Base-by-base conservation (phyloP, 257 asterid species). In the Primulina tabacum region DNA sequence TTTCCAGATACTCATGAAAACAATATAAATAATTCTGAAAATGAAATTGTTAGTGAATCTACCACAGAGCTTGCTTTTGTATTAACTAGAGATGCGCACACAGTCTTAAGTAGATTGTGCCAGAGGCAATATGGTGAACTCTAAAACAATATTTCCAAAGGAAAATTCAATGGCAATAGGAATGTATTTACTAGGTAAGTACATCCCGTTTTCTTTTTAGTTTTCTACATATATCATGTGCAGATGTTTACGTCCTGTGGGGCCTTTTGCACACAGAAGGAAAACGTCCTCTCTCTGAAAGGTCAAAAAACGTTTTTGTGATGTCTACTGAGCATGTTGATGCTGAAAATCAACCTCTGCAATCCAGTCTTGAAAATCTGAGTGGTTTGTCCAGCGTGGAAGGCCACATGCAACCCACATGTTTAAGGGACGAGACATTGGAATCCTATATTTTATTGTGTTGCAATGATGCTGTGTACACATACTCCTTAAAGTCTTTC, bases 111-210 rank as follows among this genome's bases (percentile, higher is more conserved):
- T 94, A 75, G 96, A 88, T 68, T 34, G 79, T 83, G 63, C 81
- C 81, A 75, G 80, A 0, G 92, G 97, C 68, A 80, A 85, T 70
- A 66, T 64, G 70, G 83, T 88, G 60, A 69, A 74, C 71, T 78
- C 85, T 75, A 86, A 77, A 78, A 84, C 88, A 64, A 55, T 80
- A 60, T 81, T 69, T 40, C 83, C 85, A 18, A 79, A 82, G 70
- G 88, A 89, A 75, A 82, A 81, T 18, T 82, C 89, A 59, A 59
- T 65, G 47, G 96, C 97, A 68, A 68, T 86, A 80, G 82, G 86
- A 82, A 78, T 94, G 80, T 58, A 84, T 80, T 70, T 89, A 64
- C 69, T 91, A 84, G 99, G 97, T 82, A 89, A 77, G 97, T 80
- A 60, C 72, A 62, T 71, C 53, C 64, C 28, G 60, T 72, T 68